phyloP scores from a whole-genome alignment of 2,329 filamentous ascomycete genomes.

The Aspergillus glaucus region DNA sequence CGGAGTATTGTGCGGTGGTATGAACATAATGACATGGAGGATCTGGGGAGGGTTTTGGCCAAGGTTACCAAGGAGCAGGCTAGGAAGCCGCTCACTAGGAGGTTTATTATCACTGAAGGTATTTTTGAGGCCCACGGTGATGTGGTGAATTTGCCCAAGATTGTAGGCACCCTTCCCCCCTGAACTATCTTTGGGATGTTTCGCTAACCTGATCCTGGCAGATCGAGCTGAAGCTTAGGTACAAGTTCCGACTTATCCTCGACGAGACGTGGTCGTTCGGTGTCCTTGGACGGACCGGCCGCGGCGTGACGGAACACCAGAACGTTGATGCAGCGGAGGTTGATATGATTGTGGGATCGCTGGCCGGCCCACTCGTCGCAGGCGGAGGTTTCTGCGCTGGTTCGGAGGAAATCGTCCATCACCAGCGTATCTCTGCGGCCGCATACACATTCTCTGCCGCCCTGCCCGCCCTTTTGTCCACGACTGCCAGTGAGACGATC shows the following conservation, averaged over 20 bases:
- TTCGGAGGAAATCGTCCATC: conserved; percentile 83
- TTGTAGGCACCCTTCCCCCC: conserved; percentile 50
- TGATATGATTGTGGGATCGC: conserved; percentile 94
- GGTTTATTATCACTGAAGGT: conserved; percentile 94
- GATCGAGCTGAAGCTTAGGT: conserved; percentile 88
- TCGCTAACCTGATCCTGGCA: conserved; percentile 26
- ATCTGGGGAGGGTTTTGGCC: conserved; percentile 77
- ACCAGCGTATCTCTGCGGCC: conserved; percentile 87
- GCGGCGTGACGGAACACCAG: conserved; percentile 90
- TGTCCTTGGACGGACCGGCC: conserved; percentile 82
- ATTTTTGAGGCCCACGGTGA: conserved; percentile 89
- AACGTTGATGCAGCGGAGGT: conserved; percentile 90
- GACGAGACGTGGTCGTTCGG: conserved; percentile 98
- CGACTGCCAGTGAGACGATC: conserved; percentile 90
- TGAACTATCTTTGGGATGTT: background rate
- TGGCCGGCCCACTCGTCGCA: conserved; percentile 82
- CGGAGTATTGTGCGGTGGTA: conserved; percentile 90
- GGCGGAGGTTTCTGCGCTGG: conserved; percentile 96
- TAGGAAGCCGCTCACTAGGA: conserved; percentile 78
- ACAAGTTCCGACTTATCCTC: conserved; percentile 96
- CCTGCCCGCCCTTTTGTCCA: conserved; percentile 84
- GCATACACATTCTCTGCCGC: conserved; percentile 96
- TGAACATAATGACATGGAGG: conserved; percentile 92
- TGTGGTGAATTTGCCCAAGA: conserved; percentile 72
- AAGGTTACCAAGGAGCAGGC: conserved; percentile 83